phyloP scores from a whole-genome alignment of 768 basidiomycete genomes.

The Neoboletus magnificus region DNA sequence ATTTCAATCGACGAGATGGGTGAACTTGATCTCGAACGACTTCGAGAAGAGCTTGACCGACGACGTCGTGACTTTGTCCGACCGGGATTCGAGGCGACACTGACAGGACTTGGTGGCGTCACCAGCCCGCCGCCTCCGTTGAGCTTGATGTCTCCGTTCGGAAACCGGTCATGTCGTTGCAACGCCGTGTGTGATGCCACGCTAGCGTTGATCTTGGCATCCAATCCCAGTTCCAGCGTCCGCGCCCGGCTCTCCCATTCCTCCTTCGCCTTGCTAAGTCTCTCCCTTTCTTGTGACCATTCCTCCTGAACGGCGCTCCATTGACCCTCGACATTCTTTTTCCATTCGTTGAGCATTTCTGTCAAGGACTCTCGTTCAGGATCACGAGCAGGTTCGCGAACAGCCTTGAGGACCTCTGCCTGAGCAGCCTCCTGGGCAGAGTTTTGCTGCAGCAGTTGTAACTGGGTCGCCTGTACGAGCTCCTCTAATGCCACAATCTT shows the following conservation, averaged over 20 bases:
- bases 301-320: slow-evolving; percentile 78
- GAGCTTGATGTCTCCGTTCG: slow-evolving; percentile 31
- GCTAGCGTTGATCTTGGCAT: slow-evolving; percentile 37
- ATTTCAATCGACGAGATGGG: slow-evolving; percentile 34
- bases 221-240: slow-evolving; percentile 52
- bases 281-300: slow-evolving; percentile 78
- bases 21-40: slow-evolving; percentile 35
- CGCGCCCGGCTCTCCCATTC: slow-evolving; percentile 74
- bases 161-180: slow-evolving; percentile 39
- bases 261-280: slow-evolving; percentile 66
- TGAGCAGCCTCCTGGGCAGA: slow-evolving; percentile 36
- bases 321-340: slow-evolving; percentile 71
- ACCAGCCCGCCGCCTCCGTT: slow-evolving; percentile 51
- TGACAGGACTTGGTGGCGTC: slow-evolving; percentile 74
- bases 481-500: slow-evolving; percentile 71
- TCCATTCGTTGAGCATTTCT: slow-evolving; percentile 66
- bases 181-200: slow-evolving; percentile 30
- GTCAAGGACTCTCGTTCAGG: slow-evolving; percentile 49
- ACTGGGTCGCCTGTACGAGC: slow-evolving; percentile 50
- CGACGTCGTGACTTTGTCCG: slow-evolving; percentile 41
- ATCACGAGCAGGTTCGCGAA: slow-evolving; percentile 33
- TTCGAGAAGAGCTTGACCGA: slow-evolving; percentile 41
- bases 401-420: slow-evolving; percentile 30
- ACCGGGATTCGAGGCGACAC: slow-evolving; percentile 60
- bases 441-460: slow-evolving; percentile 38